Percentiles rank a stretch among this genome's conserved stretches.
Conservation (phyloP, 768 basidiomycete species). For the Porphyrellus cyaneotinctus region DNA sequence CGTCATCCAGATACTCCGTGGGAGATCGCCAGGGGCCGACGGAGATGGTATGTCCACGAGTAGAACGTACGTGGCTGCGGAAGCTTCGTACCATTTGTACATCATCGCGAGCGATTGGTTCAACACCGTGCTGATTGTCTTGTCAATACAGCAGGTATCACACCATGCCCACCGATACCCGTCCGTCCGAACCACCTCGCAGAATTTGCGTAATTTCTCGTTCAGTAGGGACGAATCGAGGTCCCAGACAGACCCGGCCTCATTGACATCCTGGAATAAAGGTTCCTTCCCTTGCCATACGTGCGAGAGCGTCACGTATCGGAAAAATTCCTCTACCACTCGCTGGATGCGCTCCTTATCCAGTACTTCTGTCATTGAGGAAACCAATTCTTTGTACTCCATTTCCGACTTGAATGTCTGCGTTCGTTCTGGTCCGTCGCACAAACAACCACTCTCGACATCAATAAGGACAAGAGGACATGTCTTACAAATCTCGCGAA, state of each 20-base stretch:
- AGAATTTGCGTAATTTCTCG: slow-evolving; percentile 9
- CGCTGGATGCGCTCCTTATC: slow-evolving; percentile 1
- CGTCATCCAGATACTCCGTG: slow-evolving; percentile 4
- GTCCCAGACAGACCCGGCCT: slow-evolving; percentile 1
- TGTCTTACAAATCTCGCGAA: not conserved
- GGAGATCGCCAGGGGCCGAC: not conserved
- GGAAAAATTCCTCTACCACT: slow-evolving; percentile 6
- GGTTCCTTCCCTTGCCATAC: slow-evolving; percentile 13
- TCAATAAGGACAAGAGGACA: not conserved
- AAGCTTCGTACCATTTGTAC: slow-evolving; percentile 11
- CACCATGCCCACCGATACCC: not conserved
- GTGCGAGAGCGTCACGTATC: slow-evolving; percentile 13
- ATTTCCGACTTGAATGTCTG: not conserved
- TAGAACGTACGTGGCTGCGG: slow-evolving; percentile 1
- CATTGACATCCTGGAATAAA: slow-evolving; percentile 3
- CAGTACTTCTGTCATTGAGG: slow-evolving; percentile 5
- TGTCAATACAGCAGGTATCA: too few species aligned
- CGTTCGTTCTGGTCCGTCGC: not conserved
- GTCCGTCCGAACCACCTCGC: not conserved
- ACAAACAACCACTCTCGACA: not conserved
- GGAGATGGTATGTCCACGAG: not conserved
- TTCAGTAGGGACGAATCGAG: not conserved
- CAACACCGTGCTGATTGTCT: slow-evolving; percentile 1
- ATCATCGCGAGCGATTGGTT: too few species aligned
- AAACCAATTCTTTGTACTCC: slow-evolving; percentile 1